Base-by-base conservation (phyloP, 352 stramenopile species). In the Phytopythium montanum region DNA sequence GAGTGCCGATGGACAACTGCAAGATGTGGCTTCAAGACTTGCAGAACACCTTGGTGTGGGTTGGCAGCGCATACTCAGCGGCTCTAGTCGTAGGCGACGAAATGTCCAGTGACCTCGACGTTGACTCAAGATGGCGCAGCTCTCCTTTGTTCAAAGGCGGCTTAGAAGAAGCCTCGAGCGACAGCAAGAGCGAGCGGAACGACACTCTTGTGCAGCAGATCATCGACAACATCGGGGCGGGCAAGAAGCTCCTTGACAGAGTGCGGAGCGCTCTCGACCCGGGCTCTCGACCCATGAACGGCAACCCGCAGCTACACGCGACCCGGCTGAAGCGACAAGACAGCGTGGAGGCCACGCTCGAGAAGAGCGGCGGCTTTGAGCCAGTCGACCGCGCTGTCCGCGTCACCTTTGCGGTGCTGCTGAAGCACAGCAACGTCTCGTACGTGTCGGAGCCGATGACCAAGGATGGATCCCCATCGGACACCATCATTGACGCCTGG, bases 361-460 rank as follows among this genome's bases (percentile, higher is more conserved):
- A 96, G 63, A 94, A 94, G 46, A 96, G 85, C 61, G 87, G 85
- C 16, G 74, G 83, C 2, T 91, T 92, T 21, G 85, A 94, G 58
- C 73, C 75, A 14, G 87, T 96, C 1, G 83, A 96, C 44, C 84
- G 76, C 25, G 87, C 87, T 33, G 87, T 96, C 25, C 81, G 87
- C 25, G 70, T 81, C 16, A 79, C 83, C 8, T 96, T 94, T 69
- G 87, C 87, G 2, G 85, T 83, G 28, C 62, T 94, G 2, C 63
- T 94, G 19, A 94, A 93, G 56, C 87, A 96, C 56, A 93, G 71
- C 21, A 85, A 96, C 33, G 73, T 79, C 19, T 76, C 75, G 10
- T 95, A 93, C 59, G 80, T 80, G 9, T 85, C 73, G 6, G 73
- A 85, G 36, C 80, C 80, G 2, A 61, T 94, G 51, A 84, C 69